Base-by-base conservation (phyloP, 768 basidiomycete species). In the Boletus eberwhitei region DNA sequence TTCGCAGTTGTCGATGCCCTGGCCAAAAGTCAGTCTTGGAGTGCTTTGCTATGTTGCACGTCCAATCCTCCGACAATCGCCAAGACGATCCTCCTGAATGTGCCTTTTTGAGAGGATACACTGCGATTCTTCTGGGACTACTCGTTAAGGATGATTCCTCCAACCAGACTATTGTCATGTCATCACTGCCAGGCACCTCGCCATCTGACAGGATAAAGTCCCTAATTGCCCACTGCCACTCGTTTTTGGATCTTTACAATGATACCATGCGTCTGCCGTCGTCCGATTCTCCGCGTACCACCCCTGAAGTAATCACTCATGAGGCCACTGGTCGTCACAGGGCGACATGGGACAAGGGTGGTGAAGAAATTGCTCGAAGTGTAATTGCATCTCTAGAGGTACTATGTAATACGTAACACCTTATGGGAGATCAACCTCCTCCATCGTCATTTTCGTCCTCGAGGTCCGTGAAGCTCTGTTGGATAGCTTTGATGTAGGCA, bases 401-500 rank as follows among this genome's bases (percentile, higher is more conserved):
- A 48, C 45, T 66, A 31, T 34, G 55, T 38, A 24, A 50, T 55
- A 41, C 9, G 32, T 54, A 32, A 57, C 29, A 44, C 47, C 24
- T 42, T 48, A 69, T 19, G 64, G 55, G 46, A 72, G 51, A 42
- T 64, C 69, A 2, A 51, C 44, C 38, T 63, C 57, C 36, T 41
- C 55, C 14, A 19, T 41, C 17, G 48, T 68, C 68, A 17, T 65
- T 69, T 21, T 81, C 82, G 24, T 80, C 81, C 21, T 64, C 68
- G 4, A 79, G 79, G 52, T 85, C 84, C n/a, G 57, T 53, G 56
- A 86, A 81, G 62, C 75, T 81, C 60, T 78, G 78, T 59, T 88
- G 81, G 53, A 98, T 77, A 4, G 89, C 86, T 1, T 81, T 77
- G 54, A 87, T 72, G 68, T 94, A 96, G 52, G 79, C 71, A n/a